Percentiles rank a stretch among this genome's conserved stretches.
These are phyloP conservation scores for Monilinia aucupariae DNA, from an alignment of 2,329 filamentous ascomycete species.

Conservation along the genomic window DNA sequence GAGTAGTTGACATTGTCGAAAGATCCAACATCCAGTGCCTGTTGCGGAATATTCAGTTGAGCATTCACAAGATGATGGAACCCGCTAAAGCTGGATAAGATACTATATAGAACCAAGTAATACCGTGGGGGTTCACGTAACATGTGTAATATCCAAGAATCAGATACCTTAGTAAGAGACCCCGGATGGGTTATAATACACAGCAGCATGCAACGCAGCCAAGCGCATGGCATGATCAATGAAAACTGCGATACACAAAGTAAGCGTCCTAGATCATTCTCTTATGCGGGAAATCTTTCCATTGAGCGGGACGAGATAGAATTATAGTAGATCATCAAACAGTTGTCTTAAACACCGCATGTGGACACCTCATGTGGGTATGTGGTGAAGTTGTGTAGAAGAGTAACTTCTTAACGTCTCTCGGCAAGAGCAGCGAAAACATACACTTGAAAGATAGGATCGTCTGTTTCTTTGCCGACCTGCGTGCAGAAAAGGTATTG, in stretches of 20 bases:
- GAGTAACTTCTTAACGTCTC: neutral
- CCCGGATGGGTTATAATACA: neutral
- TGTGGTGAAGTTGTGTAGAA: neutral
- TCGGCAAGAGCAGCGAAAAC: neutral
- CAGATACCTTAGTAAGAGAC: neutral
- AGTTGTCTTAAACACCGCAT: neutral
- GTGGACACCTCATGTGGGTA: neutral
- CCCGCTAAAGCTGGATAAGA: neutral
- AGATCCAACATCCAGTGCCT: neutral
- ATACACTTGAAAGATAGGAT: neutral
- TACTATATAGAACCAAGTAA: neutral
- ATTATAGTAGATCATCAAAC: neutral
- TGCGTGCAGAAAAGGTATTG: neutral
- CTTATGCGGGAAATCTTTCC: too few relatives aligned
- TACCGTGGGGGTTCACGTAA: neutral
- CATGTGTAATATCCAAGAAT: neutral
- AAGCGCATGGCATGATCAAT: neutral
- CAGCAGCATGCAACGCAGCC: neutral
- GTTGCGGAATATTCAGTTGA: too few relatives aligned
- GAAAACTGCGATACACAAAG: neutral
- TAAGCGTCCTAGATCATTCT: neutral
- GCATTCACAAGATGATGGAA: too few relatives aligned
- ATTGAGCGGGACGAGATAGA: too few relatives aligned
- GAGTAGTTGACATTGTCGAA: neutral
- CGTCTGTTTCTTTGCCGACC: neutral